Evolutionary conservation across 2,329 filamentous ascomycete species (phyloP).

Genomic region (Aspergillus glaucus): DNA sequence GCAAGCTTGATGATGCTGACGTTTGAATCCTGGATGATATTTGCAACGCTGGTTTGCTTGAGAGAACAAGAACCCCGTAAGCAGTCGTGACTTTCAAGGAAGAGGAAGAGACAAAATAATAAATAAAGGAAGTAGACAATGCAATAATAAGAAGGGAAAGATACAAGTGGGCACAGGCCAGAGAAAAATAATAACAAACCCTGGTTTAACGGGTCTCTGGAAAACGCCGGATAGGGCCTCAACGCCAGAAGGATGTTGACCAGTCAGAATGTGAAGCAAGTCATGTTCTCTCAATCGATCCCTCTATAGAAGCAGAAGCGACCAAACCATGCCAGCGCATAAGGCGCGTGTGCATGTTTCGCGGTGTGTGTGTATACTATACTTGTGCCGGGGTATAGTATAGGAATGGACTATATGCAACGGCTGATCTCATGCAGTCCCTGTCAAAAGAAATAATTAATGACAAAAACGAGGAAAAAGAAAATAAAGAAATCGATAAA

Average conservation of each 20-base stretch:
- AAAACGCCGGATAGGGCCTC: neutral
- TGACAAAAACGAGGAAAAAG: conserved; percentile 2
- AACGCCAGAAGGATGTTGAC: neutral
- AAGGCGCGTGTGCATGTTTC: conserved; percentile 5
- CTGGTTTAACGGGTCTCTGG: neutral
- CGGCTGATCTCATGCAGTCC: conserved; percentile 15
- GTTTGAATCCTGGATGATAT: neutral
- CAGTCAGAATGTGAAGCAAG: neutral
- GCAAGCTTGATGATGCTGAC: neutral
- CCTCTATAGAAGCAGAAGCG: neutral
- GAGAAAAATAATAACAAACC: neutral
- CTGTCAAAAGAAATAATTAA: conserved; percentile 15
- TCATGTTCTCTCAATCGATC: neutral
- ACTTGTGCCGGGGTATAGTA: neutral
- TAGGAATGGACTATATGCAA: conserved; percentile 11
- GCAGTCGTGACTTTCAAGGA: conserved; percentile 13
- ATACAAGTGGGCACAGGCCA: neutral
- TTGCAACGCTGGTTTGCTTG: neutral
- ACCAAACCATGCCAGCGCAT: conserved; percentile 2
- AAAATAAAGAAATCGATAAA: neutral
- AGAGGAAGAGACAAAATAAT: conserved; percentile 2
- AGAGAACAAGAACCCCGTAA: conserved; percentile 9
- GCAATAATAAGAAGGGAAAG: conserved; percentile 1
- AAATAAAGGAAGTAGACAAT: neutral
- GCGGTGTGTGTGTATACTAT: neutral